phyloP scores from a whole-genome alignment of 2,329 filamentous ascomycete species.

The Xylaria sp. region DNA sequence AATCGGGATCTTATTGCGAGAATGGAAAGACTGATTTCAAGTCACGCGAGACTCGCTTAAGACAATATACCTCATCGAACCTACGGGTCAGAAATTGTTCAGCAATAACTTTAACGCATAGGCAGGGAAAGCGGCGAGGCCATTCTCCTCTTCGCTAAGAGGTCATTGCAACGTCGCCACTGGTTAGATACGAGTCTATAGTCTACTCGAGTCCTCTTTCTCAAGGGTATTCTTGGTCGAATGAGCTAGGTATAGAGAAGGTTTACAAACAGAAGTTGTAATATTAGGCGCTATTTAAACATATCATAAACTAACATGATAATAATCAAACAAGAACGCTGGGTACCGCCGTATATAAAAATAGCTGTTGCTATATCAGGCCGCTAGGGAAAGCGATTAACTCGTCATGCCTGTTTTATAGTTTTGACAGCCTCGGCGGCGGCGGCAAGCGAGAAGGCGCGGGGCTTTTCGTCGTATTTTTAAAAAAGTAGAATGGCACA shows the following conservation, averaged over 20 bases:
- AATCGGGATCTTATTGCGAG: neutral
- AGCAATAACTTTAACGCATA: neutral
- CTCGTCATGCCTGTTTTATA: neutral
- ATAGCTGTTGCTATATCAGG: conserved; percentile 3
- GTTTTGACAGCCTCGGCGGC: neutral
- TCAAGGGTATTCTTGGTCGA: neutral
- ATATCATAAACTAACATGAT: conserved; percentile 2
- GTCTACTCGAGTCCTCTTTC: neutral
- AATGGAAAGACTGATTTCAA: neutral
- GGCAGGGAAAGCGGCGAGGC: too few species aligned
- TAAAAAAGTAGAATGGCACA: neutral
- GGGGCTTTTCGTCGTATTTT: neutral
- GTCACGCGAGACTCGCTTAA: neutral
- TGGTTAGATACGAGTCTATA: neutral
- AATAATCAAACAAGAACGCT: conserved; percentile 18
- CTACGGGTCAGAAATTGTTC: neutral
- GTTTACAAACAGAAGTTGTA: neutral
- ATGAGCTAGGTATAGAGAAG: neutral
- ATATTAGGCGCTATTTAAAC: conserved; percentile 18
- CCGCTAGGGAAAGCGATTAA: neutral
- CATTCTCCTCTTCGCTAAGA: neutral
- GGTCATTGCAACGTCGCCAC: neutral
- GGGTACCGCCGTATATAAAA: conserved; percentile 16
- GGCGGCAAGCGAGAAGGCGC: neutral
- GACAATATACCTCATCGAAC: neutral